Percentiles rank a stretch among this genome's conserved stretches.
Conservation (phyloP, 2,329 filamentous ascomycete genomes). For the Plenodomus biglobosus region DNA sequence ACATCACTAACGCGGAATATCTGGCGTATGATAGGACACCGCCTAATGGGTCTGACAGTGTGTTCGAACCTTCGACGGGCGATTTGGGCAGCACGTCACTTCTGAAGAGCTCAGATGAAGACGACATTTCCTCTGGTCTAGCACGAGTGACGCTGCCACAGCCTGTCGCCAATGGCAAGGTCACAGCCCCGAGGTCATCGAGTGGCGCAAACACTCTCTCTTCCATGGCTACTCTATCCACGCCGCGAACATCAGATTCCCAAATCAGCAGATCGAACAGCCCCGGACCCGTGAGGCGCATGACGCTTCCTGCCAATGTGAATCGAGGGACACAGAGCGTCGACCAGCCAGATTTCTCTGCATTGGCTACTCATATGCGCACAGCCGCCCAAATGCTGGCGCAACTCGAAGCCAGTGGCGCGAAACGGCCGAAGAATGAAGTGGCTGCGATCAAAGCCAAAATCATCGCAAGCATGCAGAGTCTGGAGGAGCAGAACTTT, state of each 20-base stretch:
- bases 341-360: slow-evolving; percentile 79
- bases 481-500: slow-evolving; percentile 81
- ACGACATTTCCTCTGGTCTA: slow-evolving; percentile 37
- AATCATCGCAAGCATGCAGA: slow-evolving; percentile 90
- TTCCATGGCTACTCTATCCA: slow-evolving; percentile 61
- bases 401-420: slow-evolving; percentile 76
- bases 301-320: slow-evolving; percentile 56
- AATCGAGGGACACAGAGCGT: slow-evolving; percentile 56
- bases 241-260: slow-evolving; percentile 69
- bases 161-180: slow-evolving; percentile 25
- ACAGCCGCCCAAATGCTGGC: slow-evolving; percentile 86
- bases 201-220: slow-evolving; percentile 64
- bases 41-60: slow-evolving; percentile 63
- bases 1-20: slow-evolving; percentile 63
- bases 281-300: slow-evolving; percentile 61
- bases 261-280: slow-evolving; percentile 69
- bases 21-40: slow-evolving; percentile 49
- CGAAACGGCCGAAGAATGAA: slow-evolving; percentile 76
- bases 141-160: slow-evolving; percentile 34
- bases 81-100: slow-evolving; percentile 75
- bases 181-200: slow-evolving; percentile 56
- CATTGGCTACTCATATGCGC: slow-evolving; percentile 82
- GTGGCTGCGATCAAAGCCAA: slow-evolving; percentile 82
- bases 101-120: slow-evolving; percentile 59
- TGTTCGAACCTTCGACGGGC: slow-evolving; percentile 79